Evolutionary conservation across 345 rosid species (phyloP), one percentile per base, ranked within the genome.

Genomic region (Pistacia atlantica): DNA sequence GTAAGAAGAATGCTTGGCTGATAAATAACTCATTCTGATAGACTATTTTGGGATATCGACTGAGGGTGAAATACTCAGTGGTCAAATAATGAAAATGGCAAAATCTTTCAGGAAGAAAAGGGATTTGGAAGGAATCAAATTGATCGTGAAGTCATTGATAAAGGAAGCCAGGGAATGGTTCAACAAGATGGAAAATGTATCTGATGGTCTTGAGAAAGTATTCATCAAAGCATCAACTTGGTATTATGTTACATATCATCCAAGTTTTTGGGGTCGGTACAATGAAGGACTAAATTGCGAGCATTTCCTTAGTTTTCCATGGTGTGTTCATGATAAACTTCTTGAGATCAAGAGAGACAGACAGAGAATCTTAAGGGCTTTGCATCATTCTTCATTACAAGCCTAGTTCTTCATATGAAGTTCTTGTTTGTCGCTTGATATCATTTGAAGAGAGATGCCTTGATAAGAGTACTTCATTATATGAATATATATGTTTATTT

Each of bases 61-160:
- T 0, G 91, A 90, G 63, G 89, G 89, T n/a, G 93, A 90, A 78
- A 83, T 90, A 38, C 80, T 90, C 7, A 80, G 85, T n/a, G 90
- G 94, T 0, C 73, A 86, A 25, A 79, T 90, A 25, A 75, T 83
- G 83, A 82, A 74, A 56, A 64, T 79, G 84, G 79, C 88, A 0
- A 88, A 80, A 69, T 85, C 86, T 0, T 86, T 84, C 25, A 80
- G 81, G 12, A 79, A 79, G 79, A 85, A 80, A 65, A 74, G 78
- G 18, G 93, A 87, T 22, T 75, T 78, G 0, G 91, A 87, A 38
- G 65, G 82, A 0, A 65, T 87, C 0, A 69, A 61, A 38, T 8
- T 46, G 48, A 89, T 86, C 0, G 84, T 86, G 2, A 76, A 72
- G 54, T 56, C 87, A 3, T 57, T 89, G 79, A 87, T 83, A 78